A percentile compares a stretch with the other conserved stretches of the same genome.
These are phyloP conservation scores for Echinochloa phyllopogon DNA, from an alignment of 176 grass and related monocot species.

Conservation along the genomic window DNA sequence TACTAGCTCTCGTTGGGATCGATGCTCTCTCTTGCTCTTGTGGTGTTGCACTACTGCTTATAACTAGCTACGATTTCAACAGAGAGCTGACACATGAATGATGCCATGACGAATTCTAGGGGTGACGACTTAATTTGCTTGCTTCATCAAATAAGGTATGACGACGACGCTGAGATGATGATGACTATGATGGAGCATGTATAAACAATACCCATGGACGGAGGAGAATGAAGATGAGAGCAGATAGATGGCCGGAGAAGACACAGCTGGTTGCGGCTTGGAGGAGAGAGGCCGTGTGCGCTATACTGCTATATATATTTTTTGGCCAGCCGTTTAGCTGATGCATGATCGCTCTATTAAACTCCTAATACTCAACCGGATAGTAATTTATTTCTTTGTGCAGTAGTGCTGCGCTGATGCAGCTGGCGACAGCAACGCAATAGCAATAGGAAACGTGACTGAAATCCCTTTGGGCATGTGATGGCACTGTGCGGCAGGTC, in stretches of 20 bases:
- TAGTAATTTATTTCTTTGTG: not conserved
- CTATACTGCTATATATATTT: not conserved
- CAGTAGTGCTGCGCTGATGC: not conserved
- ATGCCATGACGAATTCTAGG: not conserved
- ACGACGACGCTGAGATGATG: not conserved
- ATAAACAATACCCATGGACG: not conserved
- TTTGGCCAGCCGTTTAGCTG: not conserved
- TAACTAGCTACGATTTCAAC: not conserved
- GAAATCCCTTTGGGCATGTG: not conserved
- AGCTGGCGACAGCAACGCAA: not conserved
- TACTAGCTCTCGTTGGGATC: not conserved
- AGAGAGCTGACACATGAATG: not conserved
- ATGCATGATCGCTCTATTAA: not conserved
- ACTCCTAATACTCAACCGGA: not conserved
- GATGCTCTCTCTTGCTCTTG: not conserved
- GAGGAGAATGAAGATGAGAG: not conserved
- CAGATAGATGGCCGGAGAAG: not conserved
- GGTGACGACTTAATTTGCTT: not conserved
- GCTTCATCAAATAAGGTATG: not conserved
- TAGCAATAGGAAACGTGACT: not conserved
- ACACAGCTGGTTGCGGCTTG: constrained; percentile 8
- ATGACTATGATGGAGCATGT: not conserved
- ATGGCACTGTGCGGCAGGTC: not conserved
- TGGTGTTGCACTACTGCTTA: not conserved
- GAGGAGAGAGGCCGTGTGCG: not conserved